Base-by-base conservation (phyloP, 192 early-diverging fungal species). In the Coemansia pectinata region DNA sequence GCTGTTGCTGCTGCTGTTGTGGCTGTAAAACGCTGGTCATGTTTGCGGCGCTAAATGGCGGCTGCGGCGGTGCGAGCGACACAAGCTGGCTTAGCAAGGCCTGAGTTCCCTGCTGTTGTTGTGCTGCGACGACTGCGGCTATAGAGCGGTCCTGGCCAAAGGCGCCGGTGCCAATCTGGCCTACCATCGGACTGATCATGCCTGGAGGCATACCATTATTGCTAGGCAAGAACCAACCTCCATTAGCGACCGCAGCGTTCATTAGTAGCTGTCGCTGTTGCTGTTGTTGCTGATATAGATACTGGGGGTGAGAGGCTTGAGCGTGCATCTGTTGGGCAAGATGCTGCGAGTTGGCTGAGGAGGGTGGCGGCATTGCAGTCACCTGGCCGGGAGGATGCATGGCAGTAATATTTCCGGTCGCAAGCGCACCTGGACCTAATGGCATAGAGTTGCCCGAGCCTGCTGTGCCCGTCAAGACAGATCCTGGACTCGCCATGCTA, bases 251-350 rank as follows among this genome's bases (percentile, higher is more conserved):
- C 7, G 42, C n/a, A 17, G 33, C 64, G 38, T 66, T 66, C 48
- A 53, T 15, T 23, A 53, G 62, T 21, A 42, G 62, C 38, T 42
- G 38, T 17, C 21, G 62, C n/a, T 40, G 39, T 33, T 61, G 63
- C 29, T 62, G 63, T 53, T 62, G 69, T 55, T 66, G 73, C 29
- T 81, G 79, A 33, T 76, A 67, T 17, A 67, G 23, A 55, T 55
- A 55, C 29, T 55, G 52, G 25, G 52, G 27, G 52, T 55, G 52
- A 12, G 52, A 55, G 52, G 52, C 52, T 55, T 55, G 52, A 10
- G 52, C 27, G 52, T 48, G 64, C 29, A 52, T 45, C 23, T 66
- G 63, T 12, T 64, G 63, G 27, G 42, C 42, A 15, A 47, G 63
- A 8, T 65, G 63, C 42, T 65, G 63, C 0, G 39, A 45, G 25